Evolutionary conservation across 2,329 filamentous ascomycete species (phyloP), one percentile per base, ranked within the genome.

Genomic region (Fusarium chuoi): DNA sequence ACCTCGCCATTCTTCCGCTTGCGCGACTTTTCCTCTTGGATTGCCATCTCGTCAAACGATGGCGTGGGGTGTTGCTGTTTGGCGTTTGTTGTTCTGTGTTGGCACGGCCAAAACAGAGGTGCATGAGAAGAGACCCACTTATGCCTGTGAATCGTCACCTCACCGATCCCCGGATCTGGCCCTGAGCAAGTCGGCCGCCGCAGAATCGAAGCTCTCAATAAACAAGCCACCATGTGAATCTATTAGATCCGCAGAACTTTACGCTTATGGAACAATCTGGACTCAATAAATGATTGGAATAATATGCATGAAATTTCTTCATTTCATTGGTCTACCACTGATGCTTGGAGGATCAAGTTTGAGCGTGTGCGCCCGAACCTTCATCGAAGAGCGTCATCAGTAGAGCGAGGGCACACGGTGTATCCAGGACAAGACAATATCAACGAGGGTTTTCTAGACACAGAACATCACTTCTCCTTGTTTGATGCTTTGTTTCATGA

Each of bases 41-140:
- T 0, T 6, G 0, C 5, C 42, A 45, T 45, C 2, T 45, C 13
- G 7, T 20, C 5, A 10, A 20, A 6, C 0, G 12, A 45, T 7
- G 17, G 0, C 0, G 12, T 9, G 12, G 0, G 18, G 1, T 26
- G 24, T 0, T 46, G 24, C 5, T 20, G 44, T 14, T 26, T 46
- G 4, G 3, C 4, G 10, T 46, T 46, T 10, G 44, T 46, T 26
- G 24, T 46, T 26, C 24, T 46, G 18, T 14, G 44, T 4, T 3
- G 44, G 24, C 12, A 14, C 17, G 24, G 1, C 2, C 12, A 14
- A 26, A 20, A 2, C 4, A 46, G 12, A 45, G 24, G 18, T 14
- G 24, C 44, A 20, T 2, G 1, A 46, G 18, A 10, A 45, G 17
- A 14, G 12, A 20, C 24, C 5, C 24, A 26, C 44, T 26, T 26